Conservation (phyloP, 805 yeast genomes). For the Candida namnaoensis region DNA sequence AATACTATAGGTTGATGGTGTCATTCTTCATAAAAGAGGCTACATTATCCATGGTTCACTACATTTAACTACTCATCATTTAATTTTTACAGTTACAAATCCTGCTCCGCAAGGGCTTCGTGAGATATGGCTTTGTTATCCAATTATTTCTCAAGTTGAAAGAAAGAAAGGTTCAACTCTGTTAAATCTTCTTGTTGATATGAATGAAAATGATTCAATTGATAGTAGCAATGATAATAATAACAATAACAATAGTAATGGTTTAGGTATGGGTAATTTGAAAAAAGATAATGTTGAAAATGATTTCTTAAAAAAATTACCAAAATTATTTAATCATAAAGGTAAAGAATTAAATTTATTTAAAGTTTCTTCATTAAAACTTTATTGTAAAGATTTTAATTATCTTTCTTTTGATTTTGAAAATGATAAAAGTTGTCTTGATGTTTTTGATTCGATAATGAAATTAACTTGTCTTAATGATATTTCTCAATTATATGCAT, state of each 20-base stretch:
- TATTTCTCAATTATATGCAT: conserved; percentile 67
- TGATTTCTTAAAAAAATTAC: conserved; percentile 7
- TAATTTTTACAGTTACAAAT: conserved; percentile 42
- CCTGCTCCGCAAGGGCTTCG: conserved; percentile 22
- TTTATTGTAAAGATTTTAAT: conserved; percentile 81
- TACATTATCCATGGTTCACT: conserved; percentile 45
- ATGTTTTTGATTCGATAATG: conserved; percentile 66
- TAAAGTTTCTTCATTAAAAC: conserved; percentile 44
- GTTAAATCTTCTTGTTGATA: conserved; percentile 13
- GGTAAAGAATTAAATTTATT: conserved; percentile 22
- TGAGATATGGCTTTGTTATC: conserved; percentile 91
- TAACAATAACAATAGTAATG: conserved; percentile 1
- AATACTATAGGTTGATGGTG: conserved; percentile 31
- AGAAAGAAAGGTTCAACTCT: conserved; percentile 44
- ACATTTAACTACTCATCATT: conserved; percentile 68
- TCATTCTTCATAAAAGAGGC: conserved; percentile 53
- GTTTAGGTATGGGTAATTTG: not conserved
- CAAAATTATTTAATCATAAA: conserved; percentile 5
- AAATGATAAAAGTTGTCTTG: conserved; percentile 49
- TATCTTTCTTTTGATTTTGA: conserved; percentile 70
- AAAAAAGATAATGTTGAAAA: not conserved
- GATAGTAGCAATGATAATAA: conserved; percentile 3
- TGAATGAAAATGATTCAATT: conserved; percentile 1
- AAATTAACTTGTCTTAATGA: conserved; percentile 49
- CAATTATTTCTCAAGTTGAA: conserved; percentile 60